phyloP scores from a whole-genome alignment of 345 rosid genomes.

The Eucalyptus polyanthemos region DNA sequence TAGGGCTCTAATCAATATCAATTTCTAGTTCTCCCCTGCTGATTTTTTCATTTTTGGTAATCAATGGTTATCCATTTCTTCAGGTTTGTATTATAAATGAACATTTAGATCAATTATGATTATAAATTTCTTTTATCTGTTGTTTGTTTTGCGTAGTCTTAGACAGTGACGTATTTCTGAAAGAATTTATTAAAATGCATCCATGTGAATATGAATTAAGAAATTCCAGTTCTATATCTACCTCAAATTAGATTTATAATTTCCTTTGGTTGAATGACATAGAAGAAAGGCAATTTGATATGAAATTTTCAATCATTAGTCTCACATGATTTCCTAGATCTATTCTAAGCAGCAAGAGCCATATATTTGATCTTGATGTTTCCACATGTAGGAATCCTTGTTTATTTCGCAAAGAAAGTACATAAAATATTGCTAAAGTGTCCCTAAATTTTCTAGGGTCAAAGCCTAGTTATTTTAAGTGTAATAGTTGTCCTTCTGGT shows the following conservation, averaged over 20 bases:
- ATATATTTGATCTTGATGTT: not conserved
- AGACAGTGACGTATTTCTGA: not conserved
- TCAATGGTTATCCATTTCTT: not conserved
- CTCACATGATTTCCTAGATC: not conserved
- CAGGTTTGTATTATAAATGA: not conserved
- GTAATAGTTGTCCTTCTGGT: not conserved
- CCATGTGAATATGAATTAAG: not conserved
- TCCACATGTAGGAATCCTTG: not conserved
- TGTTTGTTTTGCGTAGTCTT: not conserved
- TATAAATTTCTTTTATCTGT: not conserved
- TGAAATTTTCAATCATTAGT: not conserved
- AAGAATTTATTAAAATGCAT: not conserved
- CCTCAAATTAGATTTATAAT: not conserved
- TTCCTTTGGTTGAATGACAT: not conserved
- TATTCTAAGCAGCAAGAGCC: not conserved
- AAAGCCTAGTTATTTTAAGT: not conserved
- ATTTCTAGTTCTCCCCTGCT: not conserved
- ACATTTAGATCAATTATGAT: not conserved
- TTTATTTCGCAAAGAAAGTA: not conserved
- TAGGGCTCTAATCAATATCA: not conserved
- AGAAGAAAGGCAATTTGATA: not conserved
- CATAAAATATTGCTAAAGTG: not conserved
- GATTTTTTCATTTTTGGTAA: not conserved
- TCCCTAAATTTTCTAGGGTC: not conserved
- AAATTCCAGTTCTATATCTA: not conserved